Percentiles rank a stretch among this genome's conserved stretches.
phyloP scores from a whole-genome alignment of 345 rosid species.

The Brassica rapa region DNA sequence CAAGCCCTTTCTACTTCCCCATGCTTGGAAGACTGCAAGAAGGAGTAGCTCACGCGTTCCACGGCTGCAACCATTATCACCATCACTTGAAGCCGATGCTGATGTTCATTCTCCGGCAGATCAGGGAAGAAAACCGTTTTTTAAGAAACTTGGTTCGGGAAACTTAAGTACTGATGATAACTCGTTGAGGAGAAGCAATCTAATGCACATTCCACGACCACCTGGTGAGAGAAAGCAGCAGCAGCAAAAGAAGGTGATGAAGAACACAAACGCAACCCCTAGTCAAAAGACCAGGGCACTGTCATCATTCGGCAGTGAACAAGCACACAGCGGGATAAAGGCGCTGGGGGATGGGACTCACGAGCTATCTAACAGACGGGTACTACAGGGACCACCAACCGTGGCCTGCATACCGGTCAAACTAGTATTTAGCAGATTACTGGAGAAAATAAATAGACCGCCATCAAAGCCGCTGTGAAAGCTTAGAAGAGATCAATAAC shows the following conservation, averaged over 20 bases:
- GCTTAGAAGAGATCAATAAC: constrained; percentile 45
- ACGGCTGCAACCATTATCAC: constrained; percentile 53
- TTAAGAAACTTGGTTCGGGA: constrained; percentile 44
- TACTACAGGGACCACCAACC: constrained; percentile 70
- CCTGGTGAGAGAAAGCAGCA: constrained; percentile 49
- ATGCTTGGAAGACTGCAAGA: constrained; percentile 93
- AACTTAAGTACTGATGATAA: constrained; percentile 47
- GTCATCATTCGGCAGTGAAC: constrained; percentile 74
- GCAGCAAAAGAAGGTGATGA: constrained; percentile 48
- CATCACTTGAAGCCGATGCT: constrained; percentile 51
- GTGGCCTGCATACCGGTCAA: constrained; percentile 97
- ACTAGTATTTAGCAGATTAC: constrained; percentile 93
- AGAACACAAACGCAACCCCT: constrained; percentile 60
- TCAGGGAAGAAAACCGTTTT: constrained; percentile 48
- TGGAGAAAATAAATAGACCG: constrained; percentile 97
- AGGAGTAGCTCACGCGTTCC: constrained; percentile 82
- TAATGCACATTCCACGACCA: constrained; percentile 45
- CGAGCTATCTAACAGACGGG: constrained; percentile 65
- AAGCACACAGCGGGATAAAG: constrained; percentile 43
- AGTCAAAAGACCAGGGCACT: constrained; percentile 85
- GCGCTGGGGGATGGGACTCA: constrained; percentile 45
- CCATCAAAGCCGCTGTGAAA: constrained; percentile 66
- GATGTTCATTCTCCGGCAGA: constrained; percentile 42
- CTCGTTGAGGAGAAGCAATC: constrained; percentile 47
- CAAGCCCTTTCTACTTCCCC: constrained; percentile 53